phyloP scores from a whole-genome alignment of 2,329 filamentous ascomycete genomes.

The Torrubiellomyces zombiae region DNA sequence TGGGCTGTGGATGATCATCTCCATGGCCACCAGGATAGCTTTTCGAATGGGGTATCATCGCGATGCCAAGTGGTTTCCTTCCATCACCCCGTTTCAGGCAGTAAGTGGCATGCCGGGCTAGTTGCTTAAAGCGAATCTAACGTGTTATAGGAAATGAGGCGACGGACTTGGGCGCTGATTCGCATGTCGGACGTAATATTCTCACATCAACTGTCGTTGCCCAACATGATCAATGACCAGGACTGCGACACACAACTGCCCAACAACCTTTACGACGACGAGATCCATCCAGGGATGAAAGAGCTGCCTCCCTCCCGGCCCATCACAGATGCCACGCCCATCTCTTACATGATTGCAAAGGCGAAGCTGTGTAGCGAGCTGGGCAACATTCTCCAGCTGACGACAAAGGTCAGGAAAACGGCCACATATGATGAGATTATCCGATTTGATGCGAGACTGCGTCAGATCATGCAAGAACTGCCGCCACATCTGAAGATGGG shows the following conservation, averaged over 20 bases:
- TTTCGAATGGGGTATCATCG: constrained; percentile 64
- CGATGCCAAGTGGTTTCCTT: constrained; percentile 58
- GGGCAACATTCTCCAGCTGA: constrained; percentile 53
- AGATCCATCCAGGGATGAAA: constrained; percentile 54
- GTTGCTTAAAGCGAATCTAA: not conserved
- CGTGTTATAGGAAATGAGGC: constrained; percentile 45
- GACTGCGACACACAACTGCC: constrained; percentile 63
- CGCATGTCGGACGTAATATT: constrained; percentile 61
- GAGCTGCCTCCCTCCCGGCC: constrained; percentile 51
- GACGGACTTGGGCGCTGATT: constrained; percentile 52
- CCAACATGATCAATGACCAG: constrained; percentile 53
- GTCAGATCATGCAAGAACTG: constrained; percentile 47
- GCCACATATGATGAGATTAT: constrained; percentile 49
- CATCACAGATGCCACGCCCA: constrained; percentile 53
- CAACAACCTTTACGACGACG: constrained; percentile 66
- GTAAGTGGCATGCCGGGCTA: constrained; percentile 19
- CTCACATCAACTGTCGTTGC: constrained; percentile 54
- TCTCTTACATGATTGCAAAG: constrained; percentile 66
- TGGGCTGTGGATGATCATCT: constrained; percentile 42
- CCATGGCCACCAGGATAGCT: constrained; percentile 38
- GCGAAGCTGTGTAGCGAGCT: constrained; percentile 50
- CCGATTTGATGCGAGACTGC: constrained; percentile 42
- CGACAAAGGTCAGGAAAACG: constrained; percentile 36
- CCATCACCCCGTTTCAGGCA: constrained; percentile 55
- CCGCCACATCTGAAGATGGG: constrained; percentile 67